Conservation (phyloP, 2,329 filamentous ascomycete genomes). For the Claviceps spartinae region DNA sequence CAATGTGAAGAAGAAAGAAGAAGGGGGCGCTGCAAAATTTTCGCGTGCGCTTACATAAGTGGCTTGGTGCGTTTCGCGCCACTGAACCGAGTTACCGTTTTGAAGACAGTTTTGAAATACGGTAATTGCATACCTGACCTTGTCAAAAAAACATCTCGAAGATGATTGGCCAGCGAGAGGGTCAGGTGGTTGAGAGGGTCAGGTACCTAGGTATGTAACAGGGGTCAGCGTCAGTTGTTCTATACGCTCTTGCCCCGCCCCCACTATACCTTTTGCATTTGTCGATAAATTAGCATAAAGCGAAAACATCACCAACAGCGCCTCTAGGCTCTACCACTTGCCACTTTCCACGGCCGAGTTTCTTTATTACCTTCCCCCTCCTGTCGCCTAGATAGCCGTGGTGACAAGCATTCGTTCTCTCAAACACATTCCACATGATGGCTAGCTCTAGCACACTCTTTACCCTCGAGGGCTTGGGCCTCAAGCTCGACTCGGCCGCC, state of each 20-base stretch:
- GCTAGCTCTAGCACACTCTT: slow-evolving; percentile 48
- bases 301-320: not conserved
- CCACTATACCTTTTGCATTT: slow-evolving; percentile 12
- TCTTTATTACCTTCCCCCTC: not conserved
- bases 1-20: no score
- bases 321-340: not conserved
- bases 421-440: slow-evolving; percentile 11
- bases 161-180: no score
- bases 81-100: no score
- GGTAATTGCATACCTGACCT: no score
- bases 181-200: no score
- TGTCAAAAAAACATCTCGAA: no score
- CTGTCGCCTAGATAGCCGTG: not conserved
- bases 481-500: slow-evolving; percentile 81
- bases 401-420: not conserved
- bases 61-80: no score
- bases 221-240: no score
- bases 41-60: no score
- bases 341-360: not conserved
- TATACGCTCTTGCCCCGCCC: slow-evolving; percentile 20
- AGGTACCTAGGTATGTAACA: no score
- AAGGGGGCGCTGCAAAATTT: no score
- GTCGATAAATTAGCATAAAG: not conserved
- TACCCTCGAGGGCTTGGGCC: slow-evolving; percentile 78
- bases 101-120: no score